These are phyloP conservation scores for Phalaenopsis hybrid DNA, from an alignment of 116 monocot genomes.

Conservation along the genomic window DNA sequence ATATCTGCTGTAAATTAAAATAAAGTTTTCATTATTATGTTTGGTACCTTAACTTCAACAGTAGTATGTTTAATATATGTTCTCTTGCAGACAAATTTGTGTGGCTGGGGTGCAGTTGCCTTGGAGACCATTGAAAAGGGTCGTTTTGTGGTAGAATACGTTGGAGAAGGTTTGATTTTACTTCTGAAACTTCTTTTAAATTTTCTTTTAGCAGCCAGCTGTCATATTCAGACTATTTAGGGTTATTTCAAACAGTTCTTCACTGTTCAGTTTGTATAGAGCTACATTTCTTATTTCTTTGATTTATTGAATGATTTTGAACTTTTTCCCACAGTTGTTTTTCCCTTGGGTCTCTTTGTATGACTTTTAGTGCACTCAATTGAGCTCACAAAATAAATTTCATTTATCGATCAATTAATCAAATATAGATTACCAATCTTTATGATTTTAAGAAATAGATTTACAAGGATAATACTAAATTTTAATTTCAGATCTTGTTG, in stretches of 20 bases:
- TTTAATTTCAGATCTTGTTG: too few species aligned
- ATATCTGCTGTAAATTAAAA: not conserved
- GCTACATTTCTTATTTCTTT: not conserved
- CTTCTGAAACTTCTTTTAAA: not conserved
- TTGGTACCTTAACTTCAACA: not conserved
- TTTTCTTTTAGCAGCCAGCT: not conserved
- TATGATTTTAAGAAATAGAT: too few species aligned
- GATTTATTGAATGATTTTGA: not conserved
- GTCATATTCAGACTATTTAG: not conserved
- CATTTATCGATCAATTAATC: too few species aligned
- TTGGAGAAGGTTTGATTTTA: constrained; percentile 82
- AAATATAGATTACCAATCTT: too few species aligned
- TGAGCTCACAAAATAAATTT: not conserved
- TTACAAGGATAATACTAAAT: too few species aligned
- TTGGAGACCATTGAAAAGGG: constrained; percentile 63
- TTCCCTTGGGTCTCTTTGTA: not conserved
- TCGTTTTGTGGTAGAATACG: constrained; percentile 89
- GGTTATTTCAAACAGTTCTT: not conserved
- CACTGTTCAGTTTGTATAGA: not conserved
- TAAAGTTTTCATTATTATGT: not conserved
- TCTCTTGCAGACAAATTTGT: constrained; percentile 61
- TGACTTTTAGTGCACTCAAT: not conserved
- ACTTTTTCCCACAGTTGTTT: not conserved
- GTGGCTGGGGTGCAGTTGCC: constrained; percentile 92
- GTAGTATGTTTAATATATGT: not conserved